Conservation (phyloP, 2,329 filamentous ascomycete species). For the Arthrobotrys entomopaga region DNA sequence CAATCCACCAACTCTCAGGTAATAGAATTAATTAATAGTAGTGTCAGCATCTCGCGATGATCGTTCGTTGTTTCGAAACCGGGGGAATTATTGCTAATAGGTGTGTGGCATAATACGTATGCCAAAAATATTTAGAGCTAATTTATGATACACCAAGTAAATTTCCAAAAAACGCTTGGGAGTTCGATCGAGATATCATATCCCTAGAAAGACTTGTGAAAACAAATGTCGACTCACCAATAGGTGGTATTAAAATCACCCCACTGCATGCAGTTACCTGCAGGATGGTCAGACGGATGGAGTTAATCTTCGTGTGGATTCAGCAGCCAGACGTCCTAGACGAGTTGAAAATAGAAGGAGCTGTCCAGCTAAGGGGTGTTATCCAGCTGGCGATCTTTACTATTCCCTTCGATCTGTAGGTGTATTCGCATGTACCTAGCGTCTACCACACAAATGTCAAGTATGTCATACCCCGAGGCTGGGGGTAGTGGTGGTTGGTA, state of each 20-base stretch:
- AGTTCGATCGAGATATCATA: slow-evolving; percentile 1
- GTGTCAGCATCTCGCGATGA: slow-evolving; percentile 27
- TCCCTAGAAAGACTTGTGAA: slow-evolving; percentile 6
- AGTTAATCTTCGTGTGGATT: slow-evolving; percentile 42
- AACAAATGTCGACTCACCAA: slow-evolving; percentile 34
- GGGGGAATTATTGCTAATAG: background rate
- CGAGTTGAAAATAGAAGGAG: slow-evolving; percentile 31
- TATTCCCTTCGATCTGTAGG: slow-evolving; percentile 8
- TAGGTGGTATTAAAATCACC: slow-evolving; percentile 48
- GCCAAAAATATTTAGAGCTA: slow-evolving; percentile 31
- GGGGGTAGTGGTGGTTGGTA: slow-evolving; percentile 3
- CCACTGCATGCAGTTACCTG: slow-evolving; percentile 54
- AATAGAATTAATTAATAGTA: slow-evolving; percentile 11
- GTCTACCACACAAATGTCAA: slow-evolving; percentile 30
- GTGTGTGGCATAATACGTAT: slow-evolving; percentile 48
- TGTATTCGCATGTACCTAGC: slow-evolving; percentile 32
- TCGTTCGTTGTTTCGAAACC: slow-evolving; percentile 38
- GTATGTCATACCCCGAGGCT: slow-evolving; percentile 38
- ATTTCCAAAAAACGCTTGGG: background rate
- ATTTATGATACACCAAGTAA: slow-evolving; percentile 14
- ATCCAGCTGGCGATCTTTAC: slow-evolving; percentile 28
- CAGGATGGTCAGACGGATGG: slow-evolving; percentile 52
- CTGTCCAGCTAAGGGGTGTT: slow-evolving; percentile 32
- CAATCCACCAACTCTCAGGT: slow-evolving; percentile 43
- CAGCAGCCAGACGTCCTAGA: slow-evolving; percentile 10